Base-by-base conservation (phyloP, 345 rosid species). In the Aquilaria malaccensis region DNA sequence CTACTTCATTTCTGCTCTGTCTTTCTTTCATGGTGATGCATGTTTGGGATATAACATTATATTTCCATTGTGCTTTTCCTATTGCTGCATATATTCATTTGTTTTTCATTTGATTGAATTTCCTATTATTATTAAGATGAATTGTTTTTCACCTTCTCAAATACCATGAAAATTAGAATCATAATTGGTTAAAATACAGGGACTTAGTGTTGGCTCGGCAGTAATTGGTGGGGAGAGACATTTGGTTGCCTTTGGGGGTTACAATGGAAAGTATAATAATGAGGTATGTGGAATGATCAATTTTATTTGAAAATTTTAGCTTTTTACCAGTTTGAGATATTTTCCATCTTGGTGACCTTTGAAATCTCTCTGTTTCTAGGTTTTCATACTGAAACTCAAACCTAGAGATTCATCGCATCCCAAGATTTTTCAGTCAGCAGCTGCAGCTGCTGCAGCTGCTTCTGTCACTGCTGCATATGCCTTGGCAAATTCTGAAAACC, bases 401-500 rank as follows among this genome's bases (percentile, higher is more conserved):
- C 85, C 89, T n/a, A 77, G 76, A 65, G 81, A 85, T 58, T 67
- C 80, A 22, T 70, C 65, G 12, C 91, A 67, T 29, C 97, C 93
- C 41, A 86, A 88, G 81, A 89, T 88, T 73, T 86, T 79, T 49
- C 85, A 78, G 79, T 94, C 99, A 52, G 93, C 97, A 50, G 97
- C 99, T 58, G 96, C 99, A 0, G 97, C 97, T 2, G 98, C 97
- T 2, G 99, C 97, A 3, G 96, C 97, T 3, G 97, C 99, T 69
- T 94, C 97, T 63, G 99, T 94, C 46, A 83, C 91, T 60, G 96
- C 97, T 70, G 99, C 99, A 11, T 90, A 90, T 75, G 96, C 96
- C 63, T 74, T 90, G 70, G 81, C 99, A 58, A 88, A 90, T 78
- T 80, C 95, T 65, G 97, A 90, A 60, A 84, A 74, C 63, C 76